These are phyloP conservation scores for Chlamydomonas incerta DNA, from an alignment of 139 green algal species.

Conservation along the genomic window DNA sequence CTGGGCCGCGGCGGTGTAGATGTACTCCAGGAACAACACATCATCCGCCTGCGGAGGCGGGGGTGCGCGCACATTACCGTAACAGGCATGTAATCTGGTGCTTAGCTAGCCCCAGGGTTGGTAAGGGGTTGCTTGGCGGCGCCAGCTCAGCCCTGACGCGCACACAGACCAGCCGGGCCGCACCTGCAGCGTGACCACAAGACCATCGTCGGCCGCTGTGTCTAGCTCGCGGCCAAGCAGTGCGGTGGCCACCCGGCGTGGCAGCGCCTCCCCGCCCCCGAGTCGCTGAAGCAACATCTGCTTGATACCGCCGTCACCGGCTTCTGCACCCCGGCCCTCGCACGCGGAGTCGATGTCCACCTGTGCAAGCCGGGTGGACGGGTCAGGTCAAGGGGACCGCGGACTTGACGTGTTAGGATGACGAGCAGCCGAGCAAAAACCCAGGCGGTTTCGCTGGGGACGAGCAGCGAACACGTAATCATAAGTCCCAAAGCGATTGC, in stretches of 20 bases:
- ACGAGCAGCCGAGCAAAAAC: too few relatives aligned
- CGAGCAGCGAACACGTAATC: too few relatives aligned
- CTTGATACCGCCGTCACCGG: background rate
- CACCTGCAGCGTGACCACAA: background rate
- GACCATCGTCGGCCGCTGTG: background rate
- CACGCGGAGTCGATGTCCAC: background rate
- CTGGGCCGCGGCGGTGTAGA: background rate
- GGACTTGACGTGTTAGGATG: too few relatives aligned
- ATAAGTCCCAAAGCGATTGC: too few relatives aligned
- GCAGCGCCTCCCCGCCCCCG: background rate
- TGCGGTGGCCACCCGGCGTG: background rate
- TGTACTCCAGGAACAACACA: background rate
- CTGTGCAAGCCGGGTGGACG: too few relatives aligned
- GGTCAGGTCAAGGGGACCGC: too few relatives aligned
- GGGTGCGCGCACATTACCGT: too few relatives aligned
- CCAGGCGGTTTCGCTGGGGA: too few relatives aligned
- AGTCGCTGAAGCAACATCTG: background rate
- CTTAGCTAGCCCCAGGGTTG: too few relatives aligned
- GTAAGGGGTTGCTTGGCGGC: too few relatives aligned
- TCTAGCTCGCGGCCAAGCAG: background rate
- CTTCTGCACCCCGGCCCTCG: background rate
- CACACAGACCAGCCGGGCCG: background rate
- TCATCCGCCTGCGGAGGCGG: background rate
- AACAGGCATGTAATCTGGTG: too few relatives aligned
- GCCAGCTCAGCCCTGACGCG: too few relatives aligned